Conservation (phyloP, 805 yeast species). For the Pichia exigua region DNA sequence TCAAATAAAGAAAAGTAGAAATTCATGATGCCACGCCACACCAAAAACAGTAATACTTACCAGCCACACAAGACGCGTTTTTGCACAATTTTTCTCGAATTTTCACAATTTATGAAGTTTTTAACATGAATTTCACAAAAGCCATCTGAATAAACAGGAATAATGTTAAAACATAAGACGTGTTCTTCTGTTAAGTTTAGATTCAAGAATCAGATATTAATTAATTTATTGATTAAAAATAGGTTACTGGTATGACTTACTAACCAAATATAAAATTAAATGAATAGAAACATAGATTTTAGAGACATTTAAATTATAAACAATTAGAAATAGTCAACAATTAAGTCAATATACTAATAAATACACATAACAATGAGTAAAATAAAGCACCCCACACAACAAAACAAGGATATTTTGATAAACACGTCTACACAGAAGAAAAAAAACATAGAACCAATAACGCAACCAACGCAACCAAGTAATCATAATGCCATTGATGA, state of each 20-base stretch:
- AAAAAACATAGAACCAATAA: slow-evolving; percentile 14
- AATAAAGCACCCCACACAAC: not conserved
- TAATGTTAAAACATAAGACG: not conserved
- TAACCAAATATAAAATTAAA: not conserved
- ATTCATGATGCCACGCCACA: not conserved
- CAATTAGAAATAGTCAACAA: not conserved
- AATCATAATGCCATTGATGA: slow-evolving; percentile 22
- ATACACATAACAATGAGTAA: not conserved
- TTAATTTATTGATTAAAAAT: too few relatives aligned
- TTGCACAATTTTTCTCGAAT: not conserved
- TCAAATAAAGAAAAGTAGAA: not conserved
- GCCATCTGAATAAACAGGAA: not conserved
- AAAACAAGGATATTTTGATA: not conserved
- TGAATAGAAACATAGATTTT: not conserved
- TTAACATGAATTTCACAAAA: not conserved
- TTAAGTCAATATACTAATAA: not conserved
- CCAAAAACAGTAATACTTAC: not conserved
- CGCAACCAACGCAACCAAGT: slow-evolving; percentile 34
- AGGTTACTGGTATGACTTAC: not conserved
- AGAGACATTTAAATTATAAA: not conserved
- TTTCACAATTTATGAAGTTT: not conserved
- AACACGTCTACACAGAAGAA: not conserved
- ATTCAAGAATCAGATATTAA: too few relatives aligned
- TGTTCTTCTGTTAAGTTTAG: not conserved
- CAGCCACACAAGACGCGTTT: not conserved